Percentiles rank a stretch among this genome's conserved stretches.
Conservation (phyloP, 257 asterid genomes). For the Solanum virginianum region DNA sequence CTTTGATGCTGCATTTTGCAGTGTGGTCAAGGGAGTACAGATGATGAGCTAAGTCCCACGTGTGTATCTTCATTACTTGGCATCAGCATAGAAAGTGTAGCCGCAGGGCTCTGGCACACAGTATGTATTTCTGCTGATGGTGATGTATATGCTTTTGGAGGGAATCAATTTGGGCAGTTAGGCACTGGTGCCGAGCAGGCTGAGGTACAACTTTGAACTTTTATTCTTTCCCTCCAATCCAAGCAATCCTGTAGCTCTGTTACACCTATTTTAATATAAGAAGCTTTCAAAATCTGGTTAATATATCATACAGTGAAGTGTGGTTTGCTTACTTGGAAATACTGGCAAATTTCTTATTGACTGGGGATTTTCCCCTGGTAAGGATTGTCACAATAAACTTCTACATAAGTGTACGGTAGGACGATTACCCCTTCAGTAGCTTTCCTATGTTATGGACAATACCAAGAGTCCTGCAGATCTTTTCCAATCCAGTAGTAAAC, state of each 20-base stretch:
- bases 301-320: not conserved
- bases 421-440: not conserved
- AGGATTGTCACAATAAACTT: not conserved
- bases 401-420: not conserved
- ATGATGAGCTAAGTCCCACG: constrained; percentile 81
- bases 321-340: not conserved
- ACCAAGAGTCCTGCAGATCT: not conserved
- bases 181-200: constrained; percentile 93
- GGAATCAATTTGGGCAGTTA: constrained; percentile 97
- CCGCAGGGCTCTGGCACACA: constrained; percentile 99
- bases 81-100: constrained; percentile 66
- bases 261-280: not conserved
- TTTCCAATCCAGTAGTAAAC: not conserved
- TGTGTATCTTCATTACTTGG: constrained; percentile 95
- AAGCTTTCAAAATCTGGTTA: not conserved
- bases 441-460: not conserved
- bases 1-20: constrained; percentile 16
- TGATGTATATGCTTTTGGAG: constrained; percentile 90
- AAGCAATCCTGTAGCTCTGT: not conserved
- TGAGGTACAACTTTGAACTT: constrained; percentile 40
- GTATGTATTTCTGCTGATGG: constrained; percentile 91
- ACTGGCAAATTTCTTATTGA: not conserved
- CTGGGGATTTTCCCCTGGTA: not conserved
- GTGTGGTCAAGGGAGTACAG: constrained; percentile 99
- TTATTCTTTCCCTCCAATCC: not conserved